Evolutionary conservation across 2,329 filamentous ascomycete genomes (phyloP).

Genomic region (Cytospora paraplurivora): DNA sequence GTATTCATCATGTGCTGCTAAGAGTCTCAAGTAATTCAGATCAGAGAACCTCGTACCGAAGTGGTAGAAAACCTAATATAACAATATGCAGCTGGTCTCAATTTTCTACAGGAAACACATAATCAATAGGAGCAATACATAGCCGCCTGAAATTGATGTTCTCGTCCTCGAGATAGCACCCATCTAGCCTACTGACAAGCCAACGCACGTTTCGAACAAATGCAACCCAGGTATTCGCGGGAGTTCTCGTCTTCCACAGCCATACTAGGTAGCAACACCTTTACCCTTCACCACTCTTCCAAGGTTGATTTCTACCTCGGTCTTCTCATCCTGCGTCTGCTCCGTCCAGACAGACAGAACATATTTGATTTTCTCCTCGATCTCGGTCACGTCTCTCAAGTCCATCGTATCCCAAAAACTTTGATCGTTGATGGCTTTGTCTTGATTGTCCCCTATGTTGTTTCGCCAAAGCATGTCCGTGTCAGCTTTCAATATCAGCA

Average conservation of each 20-base stretch:
- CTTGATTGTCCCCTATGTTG: not conserved
- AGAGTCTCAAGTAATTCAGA: too few species aligned
- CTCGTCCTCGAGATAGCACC: not conserved
- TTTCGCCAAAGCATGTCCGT: not conserved
- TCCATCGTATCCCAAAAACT: conserved; percentile 5
- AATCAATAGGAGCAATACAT: too few species aligned
- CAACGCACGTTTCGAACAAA: not conserved
- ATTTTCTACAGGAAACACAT: too few species aligned
- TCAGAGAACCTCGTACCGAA: too few species aligned
- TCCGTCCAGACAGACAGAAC: conserved; percentile 20
- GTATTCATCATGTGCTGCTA: too few species aligned
- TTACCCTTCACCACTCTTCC: conserved; percentile 17
- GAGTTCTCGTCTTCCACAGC: not conserved
- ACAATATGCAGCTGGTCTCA: too few species aligned
- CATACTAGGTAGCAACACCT: conserved; percentile 1
- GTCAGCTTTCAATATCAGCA: conserved; percentile 25
- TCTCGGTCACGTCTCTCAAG: conserved; percentile 15
- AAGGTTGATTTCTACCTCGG: conserved; percentile 17
- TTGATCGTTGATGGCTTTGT: not conserved
- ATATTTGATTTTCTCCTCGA: conserved; percentile 14
- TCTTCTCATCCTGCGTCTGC: conserved; percentile 3
- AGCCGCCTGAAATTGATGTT: too few species aligned
- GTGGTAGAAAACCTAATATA: too few species aligned
- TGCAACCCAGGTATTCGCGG: not conserved
- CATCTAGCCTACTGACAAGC: not conserved